Evolutionary conservation across 75 land plant genomes (phyloP).

Genomic region (Larix kaempferi): DNA sequence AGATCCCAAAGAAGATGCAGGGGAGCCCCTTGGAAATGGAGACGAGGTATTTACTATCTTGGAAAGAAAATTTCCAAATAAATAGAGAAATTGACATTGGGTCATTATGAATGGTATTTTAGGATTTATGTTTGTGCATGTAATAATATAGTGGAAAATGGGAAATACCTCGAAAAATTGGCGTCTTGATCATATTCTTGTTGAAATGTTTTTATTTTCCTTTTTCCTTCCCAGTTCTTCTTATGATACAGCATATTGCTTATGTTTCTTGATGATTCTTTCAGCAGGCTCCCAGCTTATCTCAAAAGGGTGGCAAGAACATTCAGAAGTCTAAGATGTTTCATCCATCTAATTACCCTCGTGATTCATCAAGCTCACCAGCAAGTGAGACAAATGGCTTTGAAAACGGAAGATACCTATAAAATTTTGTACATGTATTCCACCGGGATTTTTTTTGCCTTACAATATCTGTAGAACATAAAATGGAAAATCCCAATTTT

Average conservation of each 20-base stretch:
- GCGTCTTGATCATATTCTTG: not conserved
- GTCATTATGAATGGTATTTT: too few species aligned
- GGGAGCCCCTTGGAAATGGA: not conserved
- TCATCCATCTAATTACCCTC: not conserved
- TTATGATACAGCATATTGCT: not conserved
- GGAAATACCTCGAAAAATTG: not conserved
- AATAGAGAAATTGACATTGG: not conserved
- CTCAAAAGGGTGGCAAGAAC: not conserved
- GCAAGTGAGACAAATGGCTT: slow-evolving; percentile 5
- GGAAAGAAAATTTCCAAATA: not conserved
- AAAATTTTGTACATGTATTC: not conserved
- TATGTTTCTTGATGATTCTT: not conserved
- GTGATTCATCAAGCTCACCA: not conserved
- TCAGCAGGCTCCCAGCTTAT: slow-evolving; percentile 3
- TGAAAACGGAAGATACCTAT: slow-evolving; percentile 2
- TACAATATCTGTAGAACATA: not conserved
- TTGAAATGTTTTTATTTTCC: not conserved
- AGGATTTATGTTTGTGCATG: too few species aligned
- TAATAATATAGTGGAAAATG: not conserved
- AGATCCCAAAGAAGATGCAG: not conserved
- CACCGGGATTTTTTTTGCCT: not conserved
- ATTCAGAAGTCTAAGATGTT: not conserved
- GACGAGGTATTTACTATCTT: slow-evolving; percentile 7
- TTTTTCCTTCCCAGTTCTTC: too few species aligned
- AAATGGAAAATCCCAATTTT: not conserved